phyloP scores from a whole-genome alignment of 176 grass and related monocot species.

The Carex cristatella region DNA sequence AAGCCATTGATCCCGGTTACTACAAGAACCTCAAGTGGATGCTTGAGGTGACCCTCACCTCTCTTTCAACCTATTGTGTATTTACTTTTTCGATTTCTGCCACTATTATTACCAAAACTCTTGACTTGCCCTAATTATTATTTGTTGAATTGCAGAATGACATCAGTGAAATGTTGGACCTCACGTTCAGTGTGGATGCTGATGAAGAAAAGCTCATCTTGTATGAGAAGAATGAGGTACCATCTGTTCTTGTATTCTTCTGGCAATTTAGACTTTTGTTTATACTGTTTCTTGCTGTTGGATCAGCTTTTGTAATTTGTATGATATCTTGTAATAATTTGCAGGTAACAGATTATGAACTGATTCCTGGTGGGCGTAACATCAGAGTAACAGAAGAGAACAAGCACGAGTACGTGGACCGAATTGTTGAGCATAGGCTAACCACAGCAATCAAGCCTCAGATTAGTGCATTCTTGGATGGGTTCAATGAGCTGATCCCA shows the following conservation, averaged over 20 bases:
- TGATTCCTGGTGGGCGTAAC: slow-evolving; percentile 92
- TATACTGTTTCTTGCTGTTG: background rate
- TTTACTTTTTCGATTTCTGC: background rate
- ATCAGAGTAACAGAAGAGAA: slow-evolving; percentile 95
- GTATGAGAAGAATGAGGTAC: slow-evolving; percentile 81
- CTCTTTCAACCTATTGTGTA: background rate
- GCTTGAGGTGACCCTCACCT: slow-evolving; percentile 67
- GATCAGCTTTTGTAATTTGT: background rate
- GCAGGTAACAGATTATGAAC: slow-evolving; percentile 95
- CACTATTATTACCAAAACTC: background rate
- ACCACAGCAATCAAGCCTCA: slow-evolving; percentile 96
- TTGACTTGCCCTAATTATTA: slow-evolving; percentile 12
- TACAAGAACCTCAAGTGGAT: slow-evolving; percentile 99
- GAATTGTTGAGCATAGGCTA: slow-evolving; percentile 77
- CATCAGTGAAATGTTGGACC: slow-evolving; percentile 88
- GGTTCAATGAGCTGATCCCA: slow-evolving; percentile 82
- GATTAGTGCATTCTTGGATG: slow-evolving; percentile 92
- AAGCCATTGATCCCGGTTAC: slow-evolving; percentile 96
- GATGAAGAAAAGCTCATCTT: slow-evolving; percentile 97
- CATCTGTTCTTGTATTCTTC: background rate
- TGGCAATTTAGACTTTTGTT: slow-evolving; percentile 14
- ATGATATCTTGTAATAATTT: slow-evolving; percentile 6
- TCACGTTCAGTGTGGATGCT: slow-evolving; percentile 95
- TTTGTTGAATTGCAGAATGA: slow-evolving; percentile 66
- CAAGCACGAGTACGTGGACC: slow-evolving; percentile 92